Conservation (phyloP, 257 asterid genomes). For the Fraxinus pennsylvanica region DNA sequence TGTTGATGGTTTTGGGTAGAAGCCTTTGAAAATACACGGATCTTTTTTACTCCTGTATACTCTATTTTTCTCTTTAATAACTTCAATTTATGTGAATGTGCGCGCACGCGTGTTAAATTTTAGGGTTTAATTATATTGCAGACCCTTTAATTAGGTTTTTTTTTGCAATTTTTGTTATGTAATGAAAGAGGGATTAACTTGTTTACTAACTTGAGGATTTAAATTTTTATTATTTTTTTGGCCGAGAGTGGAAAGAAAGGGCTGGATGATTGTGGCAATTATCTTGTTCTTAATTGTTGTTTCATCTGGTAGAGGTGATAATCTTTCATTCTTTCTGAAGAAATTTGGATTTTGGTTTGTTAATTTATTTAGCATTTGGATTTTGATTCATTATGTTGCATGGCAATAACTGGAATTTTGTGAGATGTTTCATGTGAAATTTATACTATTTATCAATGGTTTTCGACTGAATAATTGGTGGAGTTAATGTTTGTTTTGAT, state of each 20-base stretch:
- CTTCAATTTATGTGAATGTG: too few relatives aligned
- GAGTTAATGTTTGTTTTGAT: background rate
- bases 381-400: background rate
- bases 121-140: constrained; percentile 6
- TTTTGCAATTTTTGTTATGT: constrained; percentile 8
- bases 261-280: constrained; percentile 38
- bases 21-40: too few relatives aligned
- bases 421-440: background rate
- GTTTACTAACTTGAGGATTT: background rate
- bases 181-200: background rate
- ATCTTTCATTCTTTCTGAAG: background rate
- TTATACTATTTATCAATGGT: background rate
- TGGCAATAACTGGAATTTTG: background rate
- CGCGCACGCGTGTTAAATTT: too few relatives aligned
- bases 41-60: too few relatives aligned
- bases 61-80: too few relatives aligned
- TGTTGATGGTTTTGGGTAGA: too few relatives aligned
- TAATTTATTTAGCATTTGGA: background rate
- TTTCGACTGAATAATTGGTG: background rate
- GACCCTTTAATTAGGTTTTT: constrained; percentile 6
- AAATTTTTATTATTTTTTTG: background rate
- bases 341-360: background rate
- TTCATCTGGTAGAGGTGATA: constrained; percentile 51
- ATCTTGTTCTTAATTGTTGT: constrained; percentile 31
- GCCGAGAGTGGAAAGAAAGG: constrained; percentile 47